Base-by-base conservation (phyloP, 257 asterid species). In the Verbascum thapsus region DNA sequence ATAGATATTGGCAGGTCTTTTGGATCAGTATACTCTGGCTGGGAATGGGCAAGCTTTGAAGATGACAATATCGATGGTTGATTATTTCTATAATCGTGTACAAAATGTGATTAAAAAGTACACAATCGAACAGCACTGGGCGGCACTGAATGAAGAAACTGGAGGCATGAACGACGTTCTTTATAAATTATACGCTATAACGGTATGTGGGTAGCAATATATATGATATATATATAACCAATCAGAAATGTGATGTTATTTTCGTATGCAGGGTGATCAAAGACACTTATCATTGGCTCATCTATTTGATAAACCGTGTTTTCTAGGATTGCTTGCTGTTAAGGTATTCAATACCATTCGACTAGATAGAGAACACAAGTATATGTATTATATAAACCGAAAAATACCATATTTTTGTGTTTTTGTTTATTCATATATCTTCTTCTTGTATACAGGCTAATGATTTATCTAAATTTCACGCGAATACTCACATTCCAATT, bases 101-200 rank as follows among this genome's bases (percentile, higher is more conserved):
- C 89, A 81, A 23, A 87, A 79, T 59, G 97, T 87, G 45, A 82
- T 92, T 41, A 47, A 61, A 13, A 80, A 75, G 42, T 73, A 87
- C 78, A 78, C 92, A 0, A 68, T 92, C 54, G 85, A 82, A 73
- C 65, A 91, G 63, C 99, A 92, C 17, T 92, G 91, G 88, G 15
- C 13, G 3, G 64, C 91, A 5, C 61, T 92, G 39, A 92, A 92
- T n/a, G 97, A 89, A 66, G 99, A 92, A 79, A 73, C 83, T 12
- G 97, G 99, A 48, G 99, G 99, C 78, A 92, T 92, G 99, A 92
- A 92, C 54, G 99, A 92, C 43, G 83, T 87, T 40, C 95, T 92
- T 39, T 89, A 92, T 80, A 78, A 56, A 60, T 60, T 92, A 41
- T 85, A 85, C 78, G 69, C 69, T 58, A 64, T 89, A 48, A 88